Evolutionary conservation across 2,329 filamentous ascomycete genomes (phyloP).

Genomic region (Xylaria sp.): DNA sequence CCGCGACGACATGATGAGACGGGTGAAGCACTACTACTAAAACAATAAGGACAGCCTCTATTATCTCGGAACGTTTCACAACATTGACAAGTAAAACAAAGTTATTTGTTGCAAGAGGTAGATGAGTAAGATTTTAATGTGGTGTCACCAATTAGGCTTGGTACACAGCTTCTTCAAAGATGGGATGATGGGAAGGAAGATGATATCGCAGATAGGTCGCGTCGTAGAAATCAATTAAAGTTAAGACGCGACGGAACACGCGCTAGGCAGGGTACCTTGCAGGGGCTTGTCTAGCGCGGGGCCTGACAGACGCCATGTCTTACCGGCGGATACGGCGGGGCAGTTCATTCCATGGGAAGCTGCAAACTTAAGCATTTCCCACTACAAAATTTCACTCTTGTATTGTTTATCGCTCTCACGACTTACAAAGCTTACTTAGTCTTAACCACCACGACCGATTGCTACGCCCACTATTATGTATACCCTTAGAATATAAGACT

Average conservation of each 20-base stretch:
- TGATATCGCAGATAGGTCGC: slow-evolving; percentile 32
- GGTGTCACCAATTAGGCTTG: not conserved
- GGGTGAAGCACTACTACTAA: not conserved
- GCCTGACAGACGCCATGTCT: not conserved
- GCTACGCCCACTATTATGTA: not conserved
- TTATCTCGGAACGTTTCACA: not conserved
- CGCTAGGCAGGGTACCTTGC: not conserved
- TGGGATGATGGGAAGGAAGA: not conserved
- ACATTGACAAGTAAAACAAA: not conserved
- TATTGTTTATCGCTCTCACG: not conserved
- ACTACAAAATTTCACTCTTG: slow-evolving; percentile 18
- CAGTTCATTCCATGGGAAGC: too few relatives aligned
- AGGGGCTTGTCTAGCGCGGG: not conserved
- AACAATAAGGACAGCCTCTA: slow-evolving; percentile 11
- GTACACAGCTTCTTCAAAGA: not conserved
- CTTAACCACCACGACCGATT: not conserved
- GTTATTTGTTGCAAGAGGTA: not conserved
- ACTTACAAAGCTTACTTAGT: not conserved
- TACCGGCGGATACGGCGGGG: too few relatives aligned
- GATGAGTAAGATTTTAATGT: not conserved
- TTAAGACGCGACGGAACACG: slow-evolving; percentile 46
- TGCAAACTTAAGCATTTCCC: not conserved
- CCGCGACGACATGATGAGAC: slow-evolving; percentile 60
- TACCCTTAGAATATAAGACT: not conserved
- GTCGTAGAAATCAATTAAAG: slow-evolving; percentile 47